Evolutionary conservation across 176 grass and related monocot genomes (phyloP), one percentile per base, ranked within the genome.

Genomic region (Zizania latifolia): DNA sequence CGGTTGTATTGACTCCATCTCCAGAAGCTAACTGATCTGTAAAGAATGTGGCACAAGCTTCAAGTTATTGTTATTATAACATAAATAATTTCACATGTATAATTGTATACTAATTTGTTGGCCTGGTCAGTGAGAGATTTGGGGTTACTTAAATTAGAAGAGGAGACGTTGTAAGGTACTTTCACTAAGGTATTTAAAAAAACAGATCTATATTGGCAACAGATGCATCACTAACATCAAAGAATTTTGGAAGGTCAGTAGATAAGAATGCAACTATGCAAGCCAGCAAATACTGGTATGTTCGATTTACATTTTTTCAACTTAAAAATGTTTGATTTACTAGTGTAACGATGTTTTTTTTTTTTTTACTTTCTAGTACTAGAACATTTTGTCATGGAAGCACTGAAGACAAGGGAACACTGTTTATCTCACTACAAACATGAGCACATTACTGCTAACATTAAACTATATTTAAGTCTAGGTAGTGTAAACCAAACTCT

Each of bases 11-110:
- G 51, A n/a, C 3, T 80, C 70, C 71, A 62, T 7, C 54, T 81
- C 62, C 77, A 62, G 54, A 19, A 54, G 41, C 63, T 81, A 81
- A 38, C 70, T 55, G 32, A 62, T 62, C 84, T 86, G 77, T 4
- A 70, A 81, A 75, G 14, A 69, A 80, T 51, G 23, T 0, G 14
- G 29, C 24, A 32, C 50, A 26, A 74, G 14, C 35, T 62, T 24
- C 31, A 27, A 32, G 62, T 53, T 24, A 44, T 10, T 66, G 33
- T 69, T 32, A 19, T 70, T 32, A 29, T 39, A 59, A 60, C 23
- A 83, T 36, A 12, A 59, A 76, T 40, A 28, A 2, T 41, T 53
- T 21, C 15, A 44, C 5, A 29, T 22, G 9, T 10, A n/a, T 22
- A 22, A 53, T 21, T 2, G 17, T 19, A 46, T 24, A 27, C 22